Percentiles rank a stretch among this genome's conserved stretches.
Conservation (phyloP, 1,284 basidiomycete genomes). For the Cystobasidium sp. region DNA sequence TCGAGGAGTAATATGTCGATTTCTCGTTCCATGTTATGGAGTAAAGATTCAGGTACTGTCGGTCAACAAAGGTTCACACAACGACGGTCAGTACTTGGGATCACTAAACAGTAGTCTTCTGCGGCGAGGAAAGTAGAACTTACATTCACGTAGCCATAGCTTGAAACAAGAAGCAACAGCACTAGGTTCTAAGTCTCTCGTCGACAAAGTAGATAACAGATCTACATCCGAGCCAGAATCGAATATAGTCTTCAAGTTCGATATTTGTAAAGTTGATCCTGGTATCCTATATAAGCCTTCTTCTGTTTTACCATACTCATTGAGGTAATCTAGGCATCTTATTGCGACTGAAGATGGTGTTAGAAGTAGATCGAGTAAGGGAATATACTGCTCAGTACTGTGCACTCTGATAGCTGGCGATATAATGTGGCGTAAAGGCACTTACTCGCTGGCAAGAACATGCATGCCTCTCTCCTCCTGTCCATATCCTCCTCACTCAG, state of each 20-base stretch:
- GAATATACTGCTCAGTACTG: not conserved
- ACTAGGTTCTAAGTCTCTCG: slow-evolving; percentile 48
- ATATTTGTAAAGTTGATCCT: slow-evolving; percentile 74
- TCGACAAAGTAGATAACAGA: slow-evolving; percentile 46
- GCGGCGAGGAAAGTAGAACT: slow-evolving; percentile 41
- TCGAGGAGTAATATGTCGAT: slow-evolving; percentile 47
- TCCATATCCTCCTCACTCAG: slow-evolving; percentile 1
- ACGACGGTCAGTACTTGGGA: too few species aligned
- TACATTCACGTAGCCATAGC: slow-evolving; percentile 61
- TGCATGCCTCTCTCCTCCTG: slow-evolving; percentile 30
- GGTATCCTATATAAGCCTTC: slow-evolving; percentile 73
- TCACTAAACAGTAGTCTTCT: too few species aligned
- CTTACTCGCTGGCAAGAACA: slow-evolving; percentile 40
- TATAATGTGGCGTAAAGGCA: not conserved
- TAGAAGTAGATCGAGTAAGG: not conserved
- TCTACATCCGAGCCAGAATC: slow-evolving; percentile 67
- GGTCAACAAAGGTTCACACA: not conserved
- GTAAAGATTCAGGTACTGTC: slow-evolving; percentile 51
- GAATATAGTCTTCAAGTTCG: slow-evolving; percentile 75
- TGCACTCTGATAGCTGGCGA: not conserved
- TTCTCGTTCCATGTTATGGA: slow-evolving; percentile 42
- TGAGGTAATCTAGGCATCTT: slow-evolving; percentile 76
- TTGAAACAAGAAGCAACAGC: slow-evolving; percentile 74
- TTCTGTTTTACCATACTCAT: slow-evolving; percentile 77
- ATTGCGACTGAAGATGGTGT: slow-evolving; percentile 68